Conservation (phyloP, 257 asterid species). For the Echites panduratus region DNA sequence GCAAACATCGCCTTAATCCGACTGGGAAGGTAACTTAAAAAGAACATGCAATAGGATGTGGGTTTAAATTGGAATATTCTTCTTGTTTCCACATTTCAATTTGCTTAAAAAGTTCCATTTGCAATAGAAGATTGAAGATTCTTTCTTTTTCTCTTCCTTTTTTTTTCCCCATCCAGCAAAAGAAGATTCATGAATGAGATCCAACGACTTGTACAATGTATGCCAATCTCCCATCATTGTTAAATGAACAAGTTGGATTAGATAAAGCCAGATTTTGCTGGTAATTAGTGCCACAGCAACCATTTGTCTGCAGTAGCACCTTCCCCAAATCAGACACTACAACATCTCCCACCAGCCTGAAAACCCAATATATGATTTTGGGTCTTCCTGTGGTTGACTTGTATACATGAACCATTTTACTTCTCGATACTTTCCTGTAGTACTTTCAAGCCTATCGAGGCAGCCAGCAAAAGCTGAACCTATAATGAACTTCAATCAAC, state of each 20-base stretch:
- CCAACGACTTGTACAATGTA: neutral
- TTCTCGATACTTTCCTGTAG: neutral
- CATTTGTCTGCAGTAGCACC: neutral
- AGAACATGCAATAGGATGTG: neutral
- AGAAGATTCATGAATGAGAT: constrained; percentile 17
- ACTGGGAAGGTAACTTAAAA: neutral
- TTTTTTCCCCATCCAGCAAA: neutral
- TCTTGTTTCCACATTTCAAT: constrained; percentile 7
- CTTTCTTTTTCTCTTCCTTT: too few relatives aligned
- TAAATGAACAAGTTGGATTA: constrained; percentile 13
- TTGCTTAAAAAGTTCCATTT: neutral
- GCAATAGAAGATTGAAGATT: neutral
- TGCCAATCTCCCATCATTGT: neutral
- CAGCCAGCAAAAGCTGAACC: neutral
- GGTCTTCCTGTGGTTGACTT: neutral
- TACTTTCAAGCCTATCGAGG: too few relatives aligned
- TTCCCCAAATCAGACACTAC: constrained; percentile 5
- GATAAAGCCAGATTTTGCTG: neutral
- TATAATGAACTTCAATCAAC: neutral
- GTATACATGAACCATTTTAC: neutral
- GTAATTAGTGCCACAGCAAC: neutral
- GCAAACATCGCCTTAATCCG: too few relatives aligned
- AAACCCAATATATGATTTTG: neutral
- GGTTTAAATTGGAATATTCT: constrained; percentile 17
- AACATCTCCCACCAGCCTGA: neutral